Evolutionary conservation across 1,284 basidiomycete species (phyloP), one percentile per base, ranked within the genome.

Genomic region (Waitea zeae): DNA sequence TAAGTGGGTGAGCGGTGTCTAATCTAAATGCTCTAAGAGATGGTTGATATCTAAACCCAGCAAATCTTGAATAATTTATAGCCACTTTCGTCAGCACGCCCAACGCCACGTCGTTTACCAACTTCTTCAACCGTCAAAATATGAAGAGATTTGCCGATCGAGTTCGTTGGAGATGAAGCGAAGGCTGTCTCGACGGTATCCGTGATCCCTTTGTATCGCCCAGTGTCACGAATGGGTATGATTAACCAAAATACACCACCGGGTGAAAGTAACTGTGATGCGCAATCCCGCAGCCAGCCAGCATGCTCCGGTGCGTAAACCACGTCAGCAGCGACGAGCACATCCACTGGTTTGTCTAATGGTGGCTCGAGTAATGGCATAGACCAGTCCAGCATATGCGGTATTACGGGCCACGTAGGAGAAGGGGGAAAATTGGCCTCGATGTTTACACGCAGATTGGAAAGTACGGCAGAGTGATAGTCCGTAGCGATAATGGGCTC

Each of bases 381-480:
- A 13, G 19, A 14, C 34, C 34, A 35, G 27, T 35, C 34, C 7
- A 35, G 27, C 13, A 15, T 30, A 6, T 15, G 13, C 12, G 29
- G 24, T 45, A 7, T 46, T 41, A 28, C 46, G 27, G n/a, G 35
- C 22, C 17, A 31, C 19, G 41, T 39, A 6, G 41, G 15, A 22
- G 46, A 44, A 7, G 38, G 32, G 12, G 49, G 43, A 42, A 69
- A 62, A 49, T 89, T 89, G 30, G 63, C 56, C 12, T 49, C 49
- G 20, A 88, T 58, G 50, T 87, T 88, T 31, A 54, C 51, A 3
- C 53, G 47, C 12, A 87, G 68, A 50, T 90, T 92, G 13, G 59
- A 57, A 12, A 92, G 63, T 0, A 89, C 84, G 15, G 67, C 65
- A 0, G 73, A 68, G 44, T 86, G 79, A 47, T 75, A 89, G 49